Percentiles rank a stretch among this genome's conserved stretches.
phyloP scores from a whole-genome alignment of 176 grass and related monocot genomes.

The Zoysia japonica region DNA sequence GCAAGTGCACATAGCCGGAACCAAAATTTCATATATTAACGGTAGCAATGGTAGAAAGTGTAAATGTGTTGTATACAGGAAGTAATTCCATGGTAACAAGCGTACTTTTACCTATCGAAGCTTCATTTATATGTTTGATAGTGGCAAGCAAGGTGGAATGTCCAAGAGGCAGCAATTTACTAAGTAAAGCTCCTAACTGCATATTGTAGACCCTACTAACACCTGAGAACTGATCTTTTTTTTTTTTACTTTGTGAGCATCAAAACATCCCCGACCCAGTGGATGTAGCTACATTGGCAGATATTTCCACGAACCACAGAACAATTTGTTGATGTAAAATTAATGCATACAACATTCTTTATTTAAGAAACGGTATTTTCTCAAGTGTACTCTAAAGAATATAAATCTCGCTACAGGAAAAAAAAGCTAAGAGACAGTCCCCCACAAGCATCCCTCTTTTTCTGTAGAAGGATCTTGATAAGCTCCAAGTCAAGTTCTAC shows the following conservation, averaged over 20 bases:
- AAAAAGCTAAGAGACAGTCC: not conserved
- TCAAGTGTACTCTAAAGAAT: not conserved
- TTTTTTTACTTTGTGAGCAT: not conserved
- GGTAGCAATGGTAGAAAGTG: not conserved
- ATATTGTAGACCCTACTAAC: not conserved
- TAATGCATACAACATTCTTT: not conserved
- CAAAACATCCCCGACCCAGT: not conserved
- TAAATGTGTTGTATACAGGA: not conserved
- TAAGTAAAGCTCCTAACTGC: not conserved
- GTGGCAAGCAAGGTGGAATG: no score
- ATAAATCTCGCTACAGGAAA: not conserved
- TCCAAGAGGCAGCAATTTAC: not conserved
- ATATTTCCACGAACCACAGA: not conserved
- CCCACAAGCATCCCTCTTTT: not conserved
- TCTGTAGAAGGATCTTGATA: not conserved
- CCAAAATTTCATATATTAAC: not conserved
- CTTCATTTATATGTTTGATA: not conserved
- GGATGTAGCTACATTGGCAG: slow-evolving; percentile 1
- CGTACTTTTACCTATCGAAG: not conserved
- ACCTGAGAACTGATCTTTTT: not conserved
- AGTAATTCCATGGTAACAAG: not conserved
- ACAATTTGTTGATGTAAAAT: not conserved
- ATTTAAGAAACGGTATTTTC: not conserved
- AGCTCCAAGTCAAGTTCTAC: not conserved
- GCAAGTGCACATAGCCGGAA: not conserved